Evolutionary conservation across 2,329 filamentous ascomycete species (phyloP), one percentile per base, ranked within the genome.

Genomic region (Colletotrichum costaricense): DNA sequence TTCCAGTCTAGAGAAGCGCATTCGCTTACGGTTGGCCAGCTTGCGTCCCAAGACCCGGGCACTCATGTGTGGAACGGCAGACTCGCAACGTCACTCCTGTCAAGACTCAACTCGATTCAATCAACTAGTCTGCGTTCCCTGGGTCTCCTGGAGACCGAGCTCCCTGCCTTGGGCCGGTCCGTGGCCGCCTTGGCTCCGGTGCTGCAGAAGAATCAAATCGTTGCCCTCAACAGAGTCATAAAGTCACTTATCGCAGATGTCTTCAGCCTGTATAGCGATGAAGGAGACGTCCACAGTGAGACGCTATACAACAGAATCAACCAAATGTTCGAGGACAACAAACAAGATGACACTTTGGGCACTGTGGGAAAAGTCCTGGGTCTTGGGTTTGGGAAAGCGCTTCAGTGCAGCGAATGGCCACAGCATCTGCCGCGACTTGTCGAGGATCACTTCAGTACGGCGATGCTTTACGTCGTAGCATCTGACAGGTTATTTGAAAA

Each of bases 111-210:
- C 63, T 82, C 80, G 1, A 80, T 91, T 22, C 82, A 83, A 14
- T 83, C 86, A 28, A 89, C 92, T 0, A 88, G 84, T 58, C 82
- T 95, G 52, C 87, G 87, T 58, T 89, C 91, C 55, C 82, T 95
- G 60, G 86, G 88, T 57, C 85, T 93, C 22, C 84, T 95, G 0
- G 91, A 93, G 80, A 84, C 86, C 1, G 93, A 95, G 78, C 82
- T 94, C 63, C 90, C 91, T 9, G 84, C 88, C 3, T 83, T 94
- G 72, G 90, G 89, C 11, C 85, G 86, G 57, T 87, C 90, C 69
- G 77, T 93, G 30, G 82, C 88, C 60, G 79, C 82, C 46, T 85
- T 89, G 72, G 87, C 86, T 67, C 78, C 82, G 38, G 82, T 89
- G 30, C 80, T 93, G 55, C 81, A 85, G 4, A 79, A 83, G 16